These are phyloP conservation scores for Dendrobium officinale DNA, from an alignment of 106 monocot genomes.

Conservation along the genomic window DNA sequence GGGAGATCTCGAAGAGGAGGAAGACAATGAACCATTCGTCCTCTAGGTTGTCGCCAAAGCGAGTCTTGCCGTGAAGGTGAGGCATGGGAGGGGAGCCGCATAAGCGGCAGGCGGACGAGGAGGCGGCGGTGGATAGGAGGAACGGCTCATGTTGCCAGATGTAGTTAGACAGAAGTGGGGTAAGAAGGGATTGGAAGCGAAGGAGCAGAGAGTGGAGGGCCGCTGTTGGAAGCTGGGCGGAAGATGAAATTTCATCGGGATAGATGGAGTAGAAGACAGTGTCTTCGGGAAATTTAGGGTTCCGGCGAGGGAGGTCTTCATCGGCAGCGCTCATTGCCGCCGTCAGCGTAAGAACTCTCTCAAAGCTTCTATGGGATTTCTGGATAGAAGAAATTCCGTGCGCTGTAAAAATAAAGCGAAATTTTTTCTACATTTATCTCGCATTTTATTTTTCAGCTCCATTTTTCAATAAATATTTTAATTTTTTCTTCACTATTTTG, in stretches of 20 bases:
- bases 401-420: no score
- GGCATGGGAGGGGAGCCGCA: conserved; percentile 34
- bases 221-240: conserved; percentile 7
- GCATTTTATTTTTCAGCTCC: no score
- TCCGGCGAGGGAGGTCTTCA: conserved; percentile 13
- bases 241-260: conserved; percentile 18
- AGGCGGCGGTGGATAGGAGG: conserved; percentile 28
- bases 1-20: conserved; percentile 56
- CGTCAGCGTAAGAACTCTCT: neutral
- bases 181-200: conserved; percentile 16
- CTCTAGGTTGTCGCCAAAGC: conserved; percentile 78
- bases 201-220: conserved; percentile 30
- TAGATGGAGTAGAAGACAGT: conserved; percentile 45
- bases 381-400: no score
- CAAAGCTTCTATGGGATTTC: neutral
- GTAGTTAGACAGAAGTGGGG: conserved; percentile 34
- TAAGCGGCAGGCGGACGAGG: conserved; percentile 21
- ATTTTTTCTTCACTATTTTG: no score
- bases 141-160: conserved; percentile 79
- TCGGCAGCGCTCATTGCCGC: conserved; percentile 1
- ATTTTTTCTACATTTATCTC: no score
- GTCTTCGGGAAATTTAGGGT: conserved; percentile 25
- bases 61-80: conserved; percentile 69
- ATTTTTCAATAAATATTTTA: no score
- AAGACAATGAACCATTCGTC: conserved; percentile 92